A percentile compares a stretch with the other conserved stretches of the same genome.
Evolutionary conservation across 768 basidiomycete species (phyloP).

Genomic region (Goffeauzyma gilvescens): DNA sequence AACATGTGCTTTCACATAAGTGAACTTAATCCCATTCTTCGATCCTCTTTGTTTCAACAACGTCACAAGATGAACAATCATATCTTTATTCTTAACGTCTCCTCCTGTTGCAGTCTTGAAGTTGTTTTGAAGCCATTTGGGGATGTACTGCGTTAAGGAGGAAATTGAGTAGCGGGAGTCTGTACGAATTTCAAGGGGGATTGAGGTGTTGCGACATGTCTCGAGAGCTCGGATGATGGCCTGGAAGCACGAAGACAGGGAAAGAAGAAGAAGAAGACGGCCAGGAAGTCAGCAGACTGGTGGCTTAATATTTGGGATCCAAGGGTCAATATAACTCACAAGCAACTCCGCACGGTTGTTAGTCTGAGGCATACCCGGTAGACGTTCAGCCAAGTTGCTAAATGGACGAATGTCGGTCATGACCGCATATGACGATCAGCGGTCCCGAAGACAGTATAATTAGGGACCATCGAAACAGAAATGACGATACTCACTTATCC

Average conservation of each 20-base stretch:
- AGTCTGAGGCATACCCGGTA: constrained; percentile 30
- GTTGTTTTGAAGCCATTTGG: constrained; percentile 42
- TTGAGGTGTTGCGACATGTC: constrained; percentile 40
- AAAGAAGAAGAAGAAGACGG: neutral
- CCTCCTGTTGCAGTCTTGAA: constrained; percentile 14
- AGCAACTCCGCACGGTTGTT: constrained; percentile 58
- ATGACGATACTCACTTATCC: constrained; percentile 9
- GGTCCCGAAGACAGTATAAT: no score
- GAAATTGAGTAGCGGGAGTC: constrained; percentile 71
- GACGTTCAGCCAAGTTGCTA: constrained; percentile 56
- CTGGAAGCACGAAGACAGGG: constrained; percentile 40
- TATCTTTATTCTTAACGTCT: constrained; percentile 50
- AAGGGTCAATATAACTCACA: constrained; percentile 41
- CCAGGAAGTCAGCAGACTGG: neutral
- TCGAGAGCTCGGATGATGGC: constrained; percentile 70
- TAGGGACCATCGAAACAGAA: neutral
- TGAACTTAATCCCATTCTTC: constrained; percentile 38
- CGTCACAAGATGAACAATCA: constrained; percentile 53
- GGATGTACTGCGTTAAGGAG: constrained; percentile 53
- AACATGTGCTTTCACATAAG: constrained; percentile 60
- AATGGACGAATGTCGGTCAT: neutral
- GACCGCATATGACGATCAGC: no score
- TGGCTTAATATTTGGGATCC: neutral
- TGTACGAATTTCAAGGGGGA: constrained; percentile 53
- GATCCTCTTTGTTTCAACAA: constrained; percentile 42